These are phyloP conservation scores for Chytriomyces confervae DNA, from an alignment of 192 early-diverging fungal species.

Conservation along the genomic window DNA sequence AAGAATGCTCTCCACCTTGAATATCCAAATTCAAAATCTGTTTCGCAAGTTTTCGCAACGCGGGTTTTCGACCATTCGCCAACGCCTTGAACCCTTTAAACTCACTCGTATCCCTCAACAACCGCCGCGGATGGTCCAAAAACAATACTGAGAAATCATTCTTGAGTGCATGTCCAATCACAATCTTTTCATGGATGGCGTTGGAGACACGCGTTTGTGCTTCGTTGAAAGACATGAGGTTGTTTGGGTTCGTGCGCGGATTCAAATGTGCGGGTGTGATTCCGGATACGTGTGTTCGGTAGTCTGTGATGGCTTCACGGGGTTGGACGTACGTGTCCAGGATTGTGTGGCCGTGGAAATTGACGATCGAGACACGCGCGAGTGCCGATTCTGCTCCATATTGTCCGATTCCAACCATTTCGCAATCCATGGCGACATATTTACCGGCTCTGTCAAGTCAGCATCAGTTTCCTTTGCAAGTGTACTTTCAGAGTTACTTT, in stretches of 20 bases:
- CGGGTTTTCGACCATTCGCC: conserved; percentile 67
- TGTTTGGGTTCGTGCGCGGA: conserved; percentile 44
- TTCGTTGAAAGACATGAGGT: conserved; percentile 75
- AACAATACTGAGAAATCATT: conserved; percentile 85
- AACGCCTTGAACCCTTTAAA: conserved; percentile 78
- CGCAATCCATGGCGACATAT: conserved; percentile 96
- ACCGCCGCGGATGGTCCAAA: conserved; percentile 76
- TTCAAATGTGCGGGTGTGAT: conserved; percentile 80
- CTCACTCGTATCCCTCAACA: conserved; percentile 83
- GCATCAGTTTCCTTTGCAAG: not conserved
- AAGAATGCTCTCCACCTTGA: conserved; percentile 86
- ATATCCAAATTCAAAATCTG: conserved; percentile 79
- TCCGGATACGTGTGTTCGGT: conserved; percentile 89
- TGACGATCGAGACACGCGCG: conserved; percentile 91
- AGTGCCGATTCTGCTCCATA: conserved; percentile 83
- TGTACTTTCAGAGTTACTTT: not conserved
- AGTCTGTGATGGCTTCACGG: conserved; percentile 86
- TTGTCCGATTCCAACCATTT: conserved; percentile 97
- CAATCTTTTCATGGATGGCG: conserved; percentile 80
- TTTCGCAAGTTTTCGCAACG: conserved; percentile 78
- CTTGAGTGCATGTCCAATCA: conserved; percentile 90
- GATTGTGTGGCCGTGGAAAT: conserved; percentile 86
- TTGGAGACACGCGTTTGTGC: conserved; percentile 83
- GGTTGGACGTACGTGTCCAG: conserved; percentile 88
- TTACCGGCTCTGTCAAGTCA: conserved; percentile 67